These are phyloP conservation scores for Metschnikowia continentalis DNA, from an alignment of 805 yeast species.

Conservation along the genomic window DNA sequence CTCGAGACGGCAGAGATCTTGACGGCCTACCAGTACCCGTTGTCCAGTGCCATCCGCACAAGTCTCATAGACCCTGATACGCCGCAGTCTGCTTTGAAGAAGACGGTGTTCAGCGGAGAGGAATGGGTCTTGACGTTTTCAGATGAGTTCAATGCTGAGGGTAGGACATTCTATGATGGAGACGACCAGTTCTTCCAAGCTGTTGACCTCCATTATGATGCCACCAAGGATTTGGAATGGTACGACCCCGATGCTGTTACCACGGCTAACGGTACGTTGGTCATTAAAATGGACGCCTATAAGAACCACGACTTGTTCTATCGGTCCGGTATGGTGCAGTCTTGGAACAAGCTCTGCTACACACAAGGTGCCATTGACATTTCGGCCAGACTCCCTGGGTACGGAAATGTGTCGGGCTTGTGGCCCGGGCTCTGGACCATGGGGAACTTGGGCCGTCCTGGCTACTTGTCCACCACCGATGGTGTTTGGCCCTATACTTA, in stretches of 20 bases:
- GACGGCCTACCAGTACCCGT: conserved; percentile 55
- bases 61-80: conserved; percentile 70
- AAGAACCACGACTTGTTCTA: conserved; percentile 74
- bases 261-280: conserved; percentile 69
- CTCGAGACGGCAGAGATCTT: conserved; percentile 42
- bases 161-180: conserved; percentile 84
- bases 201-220: conserved; percentile 77
- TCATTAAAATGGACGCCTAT: conserved; percentile 74
- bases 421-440: conserved; percentile 98
- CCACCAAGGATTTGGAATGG: conserved; percentile 91
- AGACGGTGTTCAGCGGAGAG: conserved; percentile 26
- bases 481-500: conserved; percentile 96
- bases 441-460: conserved; percentile 92
- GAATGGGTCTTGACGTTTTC: conserved; percentile 79
- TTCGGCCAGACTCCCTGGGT: conserved; percentile 74
- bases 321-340: conserved; percentile 87
- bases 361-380: conserved; percentile 79
- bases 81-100: conserved; percentile 48
- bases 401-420: conserved; percentile 72
- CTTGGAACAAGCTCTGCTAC: conserved; percentile 89
- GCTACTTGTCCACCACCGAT: conserved; percentile 79
- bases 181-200: conserved; percentile 93
- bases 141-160: conserved; percentile 87
- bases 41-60: conserved; percentile 56
- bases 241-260: conserved; percentile 87